Percentiles rank a stretch among this genome's conserved stretches.
Evolutionary conservation across 257 asterid species (phyloP).

Genomic region (Solanum piurae): DNA sequence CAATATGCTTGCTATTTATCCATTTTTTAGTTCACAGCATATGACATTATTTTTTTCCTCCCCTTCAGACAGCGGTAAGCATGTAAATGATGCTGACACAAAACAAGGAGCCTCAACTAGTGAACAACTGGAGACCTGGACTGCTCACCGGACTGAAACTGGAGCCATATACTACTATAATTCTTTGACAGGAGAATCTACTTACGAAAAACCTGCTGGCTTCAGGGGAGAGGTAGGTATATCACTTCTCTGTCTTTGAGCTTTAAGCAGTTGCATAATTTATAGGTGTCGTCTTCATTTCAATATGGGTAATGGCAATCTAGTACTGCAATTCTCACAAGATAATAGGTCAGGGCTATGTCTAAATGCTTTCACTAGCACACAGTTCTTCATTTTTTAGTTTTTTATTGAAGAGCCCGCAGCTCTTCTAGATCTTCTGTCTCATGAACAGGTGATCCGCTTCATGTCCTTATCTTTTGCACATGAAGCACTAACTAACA

Average conservation of each 20-base stretch:
- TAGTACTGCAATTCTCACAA: not conserved
- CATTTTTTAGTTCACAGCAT: not conserved
- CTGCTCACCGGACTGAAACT: slow-evolving; percentile 82
- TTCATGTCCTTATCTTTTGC: not conserved
- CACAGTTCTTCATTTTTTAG: not conserved
- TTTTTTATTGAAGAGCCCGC: not conserved
- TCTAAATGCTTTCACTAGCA: not conserved
- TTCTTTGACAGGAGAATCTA: slow-evolving; percentile 79
- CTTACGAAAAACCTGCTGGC: slow-evolving; percentile 78
- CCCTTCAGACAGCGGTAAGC: slow-evolving; percentile 27
- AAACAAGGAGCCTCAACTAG: slow-evolving; percentile 31
- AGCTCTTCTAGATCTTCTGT: not conserved
- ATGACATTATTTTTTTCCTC: not conserved
- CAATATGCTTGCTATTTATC: not conserved
- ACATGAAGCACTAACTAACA: not conserved
- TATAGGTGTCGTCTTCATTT: not conserved
- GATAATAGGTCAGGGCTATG: not conserved
- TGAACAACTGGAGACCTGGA: slow-evolving; percentile 65
- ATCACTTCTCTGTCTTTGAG: slow-evolving; percentile 4
- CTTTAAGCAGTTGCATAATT: not conserved
- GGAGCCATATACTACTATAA: slow-evolving; percentile 84
- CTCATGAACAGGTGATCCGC: not conserved
- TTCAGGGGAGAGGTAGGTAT: slow-evolving; percentile 78
- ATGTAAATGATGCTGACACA: slow-evolving; percentile 24
- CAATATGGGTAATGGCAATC: not conserved